These are phyloP conservation scores for Panaeolus papilionaceus DNA, from an alignment of 768 basidiomycete genomes.

Conservation along the genomic window DNA sequence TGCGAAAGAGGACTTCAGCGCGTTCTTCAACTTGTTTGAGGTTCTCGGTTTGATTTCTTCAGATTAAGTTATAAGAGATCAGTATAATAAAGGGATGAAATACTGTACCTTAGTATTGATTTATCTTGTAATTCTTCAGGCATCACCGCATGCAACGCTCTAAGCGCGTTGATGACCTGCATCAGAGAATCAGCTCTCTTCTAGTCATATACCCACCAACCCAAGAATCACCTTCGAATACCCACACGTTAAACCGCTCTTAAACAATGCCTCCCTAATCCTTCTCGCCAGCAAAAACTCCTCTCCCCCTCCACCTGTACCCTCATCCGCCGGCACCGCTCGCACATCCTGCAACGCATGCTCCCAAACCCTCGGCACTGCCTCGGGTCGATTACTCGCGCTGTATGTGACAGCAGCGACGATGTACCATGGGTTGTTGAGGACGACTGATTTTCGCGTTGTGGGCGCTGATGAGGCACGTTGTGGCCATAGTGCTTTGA, in stretches of 20 bases:
- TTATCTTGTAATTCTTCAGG: constrained; percentile 59
- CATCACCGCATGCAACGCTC: constrained; percentile 54
- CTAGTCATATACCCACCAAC: neutral
- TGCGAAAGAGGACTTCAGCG: constrained; percentile 51
- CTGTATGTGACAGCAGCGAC: constrained; percentile 62
- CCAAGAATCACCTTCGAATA: constrained; percentile 54
- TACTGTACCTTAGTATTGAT: constrained; percentile 48
- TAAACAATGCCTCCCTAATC: constrained; percentile 68
- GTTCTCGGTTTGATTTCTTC: neutral
- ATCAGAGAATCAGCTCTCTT: neutral
- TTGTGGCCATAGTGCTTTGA: neutral
- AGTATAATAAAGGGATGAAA: constrained; percentile 4
- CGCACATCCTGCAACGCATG: constrained; percentile 53
- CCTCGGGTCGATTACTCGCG: constrained; percentile 65
- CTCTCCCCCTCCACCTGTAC: constrained; percentile 26
- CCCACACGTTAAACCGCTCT: constrained; percentile 62
- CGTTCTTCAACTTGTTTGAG: constrained; percentile 45
- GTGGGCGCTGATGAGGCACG: neutral
- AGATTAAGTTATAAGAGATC: neutral
- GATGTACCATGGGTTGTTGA: constrained; percentile 62
- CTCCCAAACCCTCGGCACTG: constrained; percentile 59
- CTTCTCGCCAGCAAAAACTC: constrained; percentile 55
- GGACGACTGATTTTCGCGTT: neutral
- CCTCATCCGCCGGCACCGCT: constrained; percentile 24
- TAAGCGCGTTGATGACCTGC: constrained; percentile 65